phyloP scores from a whole-genome alignment of 352 stramenopile genomes.

The Phytopythium kandeliae region DNA sequence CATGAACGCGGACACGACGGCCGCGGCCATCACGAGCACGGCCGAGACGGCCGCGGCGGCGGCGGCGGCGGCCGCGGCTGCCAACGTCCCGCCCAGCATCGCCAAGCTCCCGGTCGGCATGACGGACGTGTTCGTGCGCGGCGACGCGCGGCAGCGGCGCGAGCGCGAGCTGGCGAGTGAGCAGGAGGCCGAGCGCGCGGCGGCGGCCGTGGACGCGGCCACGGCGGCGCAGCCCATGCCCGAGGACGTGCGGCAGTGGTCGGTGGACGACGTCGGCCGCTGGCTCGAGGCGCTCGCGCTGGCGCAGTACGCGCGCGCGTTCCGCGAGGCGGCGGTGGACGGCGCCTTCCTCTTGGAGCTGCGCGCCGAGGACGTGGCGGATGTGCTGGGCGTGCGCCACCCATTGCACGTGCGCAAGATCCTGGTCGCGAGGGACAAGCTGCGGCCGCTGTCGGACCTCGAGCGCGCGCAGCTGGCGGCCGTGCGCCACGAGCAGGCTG shows the following conservation, averaged over 20 bases:
- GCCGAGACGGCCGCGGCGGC: slow-evolving; percentile 86
- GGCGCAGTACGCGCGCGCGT: slow-evolving; percentile 88
- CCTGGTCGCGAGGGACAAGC: slow-evolving; percentile 78
- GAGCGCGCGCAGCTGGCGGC: slow-evolving; percentile 69
- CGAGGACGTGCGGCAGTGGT: slow-evolving; percentile 72
- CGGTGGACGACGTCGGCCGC: slow-evolving; percentile 86
- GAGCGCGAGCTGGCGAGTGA: slow-evolving; percentile 49
- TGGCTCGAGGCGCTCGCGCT: slow-evolving; percentile 92
- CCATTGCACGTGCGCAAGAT: slow-evolving; percentile 92
- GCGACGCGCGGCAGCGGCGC: slow-evolving; percentile 44
- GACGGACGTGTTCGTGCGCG: slow-evolving; percentile 20
- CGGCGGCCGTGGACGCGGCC: slow-evolving; percentile 25
- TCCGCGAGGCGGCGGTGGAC: slow-evolving; percentile 88
- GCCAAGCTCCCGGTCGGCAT: slow-evolving; percentile 53
- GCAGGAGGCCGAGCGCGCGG: slow-evolving; percentile 52
- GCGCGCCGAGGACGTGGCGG: slow-evolving; percentile 85
- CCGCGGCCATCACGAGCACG: slow-evolving; percentile 78
- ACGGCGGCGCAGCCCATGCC: slow-evolving; percentile 60
- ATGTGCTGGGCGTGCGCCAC: slow-evolving; percentile 89
- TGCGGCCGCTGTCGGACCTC: slow-evolving; percentile 74
- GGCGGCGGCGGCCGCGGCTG: slow-evolving; percentile 77
- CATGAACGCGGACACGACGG: slow-evolving; percentile 92
- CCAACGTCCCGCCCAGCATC: slow-evolving; percentile 78
- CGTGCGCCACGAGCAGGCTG: slow-evolving; percentile 46
- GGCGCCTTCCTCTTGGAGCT: slow-evolving; percentile 91